These are phyloP conservation scores for Citrus sinensis DNA, from an alignment of 345 rosid genomes.

Conservation along the genomic window DNA sequence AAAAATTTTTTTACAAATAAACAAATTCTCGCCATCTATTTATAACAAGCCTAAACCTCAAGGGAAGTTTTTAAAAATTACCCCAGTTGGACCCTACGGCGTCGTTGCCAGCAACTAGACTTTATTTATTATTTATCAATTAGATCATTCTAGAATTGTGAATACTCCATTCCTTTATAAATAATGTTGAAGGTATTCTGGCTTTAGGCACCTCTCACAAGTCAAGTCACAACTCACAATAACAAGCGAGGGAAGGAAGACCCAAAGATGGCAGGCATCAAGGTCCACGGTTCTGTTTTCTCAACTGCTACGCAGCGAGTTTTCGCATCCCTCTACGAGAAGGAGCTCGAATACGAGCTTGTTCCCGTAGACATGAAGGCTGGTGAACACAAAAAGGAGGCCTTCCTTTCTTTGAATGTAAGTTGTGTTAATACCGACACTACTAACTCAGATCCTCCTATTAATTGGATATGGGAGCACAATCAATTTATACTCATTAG, in stretches of 20 bases:
- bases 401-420: slow-evolving; percentile 60
- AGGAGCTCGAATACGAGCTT: slow-evolving; percentile 50
- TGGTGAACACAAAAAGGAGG: slow-evolving; percentile 61
- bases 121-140: neutral
- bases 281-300: slow-evolving; percentile 37
- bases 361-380: slow-evolving; percentile 41
- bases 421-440: neutral
- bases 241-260: neutral
- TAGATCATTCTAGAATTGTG: neutral
- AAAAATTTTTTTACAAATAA: too few species aligned
- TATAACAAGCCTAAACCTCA: too few species aligned
- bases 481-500: too few species aligned
- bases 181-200: too few species aligned
- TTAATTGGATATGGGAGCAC: neutral
- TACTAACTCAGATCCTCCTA: neutral
- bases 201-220: neutral
- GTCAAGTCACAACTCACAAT: neutral
- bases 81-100: neutral
- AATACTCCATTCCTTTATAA: neutral
- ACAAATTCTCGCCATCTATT: too few species aligned
- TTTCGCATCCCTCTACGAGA: slow-evolving; percentile 56
- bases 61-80: too few species aligned
- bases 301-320: slow-evolving; percentile 54
- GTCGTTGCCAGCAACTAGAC: neutral
- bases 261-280: slow-evolving; percentile 36